Evolutionary conservation across 345 rosid species (phyloP), one percentile per base, ranked within the genome.

Genomic region (Tarenaya hassleriana): DNA sequence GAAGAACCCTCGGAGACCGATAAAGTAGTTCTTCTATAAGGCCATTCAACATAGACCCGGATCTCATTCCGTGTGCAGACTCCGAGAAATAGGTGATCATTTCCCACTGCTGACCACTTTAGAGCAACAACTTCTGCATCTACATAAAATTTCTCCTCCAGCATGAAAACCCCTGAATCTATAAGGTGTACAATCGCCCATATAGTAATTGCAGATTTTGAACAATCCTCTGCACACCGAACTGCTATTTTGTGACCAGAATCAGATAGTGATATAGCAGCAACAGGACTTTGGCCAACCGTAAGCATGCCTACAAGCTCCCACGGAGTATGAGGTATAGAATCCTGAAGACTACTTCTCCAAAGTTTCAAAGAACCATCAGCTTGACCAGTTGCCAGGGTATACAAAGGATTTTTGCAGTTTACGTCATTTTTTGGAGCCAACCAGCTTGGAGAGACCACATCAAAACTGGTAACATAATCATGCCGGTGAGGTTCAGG

Each of bases 301-400:
- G 52, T 55, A 66, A 83, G 64, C 63, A 71, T 69, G 61, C 97
- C 97, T 46, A 84, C 94, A 58, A 83, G 80, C 73, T 81, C 84
- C 94, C 95, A 86, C 16, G 41, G 60, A 41, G 24, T 20, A 16
- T 31, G 29, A 60, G 72, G 52, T 54, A 70, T 61, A 58, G 74
- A 66, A 37, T 53, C 56, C 57, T 61, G 72, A 65, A 68, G 16
- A 37, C 67, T 72, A 70, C 77, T 75, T 70, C 75, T 81, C 97
- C 95, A 90, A 61, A 86, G 67, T 66, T 82, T 90, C 75, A 86
- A 56, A 72, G 75, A 70, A 44, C 97, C 95, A 78, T 82, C 88
- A 62, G 69, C 66, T 58, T 62, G 80, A 57, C 95, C 97, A 4
- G 91, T 86, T 41, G 86, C 97, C 81, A 90, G 70, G 47, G 72